These are phyloP conservation scores for Rhypophila decipiens DNA, from an alignment of 495 filamentous ascomycete genomes.

Conservation along the genomic window DNA sequence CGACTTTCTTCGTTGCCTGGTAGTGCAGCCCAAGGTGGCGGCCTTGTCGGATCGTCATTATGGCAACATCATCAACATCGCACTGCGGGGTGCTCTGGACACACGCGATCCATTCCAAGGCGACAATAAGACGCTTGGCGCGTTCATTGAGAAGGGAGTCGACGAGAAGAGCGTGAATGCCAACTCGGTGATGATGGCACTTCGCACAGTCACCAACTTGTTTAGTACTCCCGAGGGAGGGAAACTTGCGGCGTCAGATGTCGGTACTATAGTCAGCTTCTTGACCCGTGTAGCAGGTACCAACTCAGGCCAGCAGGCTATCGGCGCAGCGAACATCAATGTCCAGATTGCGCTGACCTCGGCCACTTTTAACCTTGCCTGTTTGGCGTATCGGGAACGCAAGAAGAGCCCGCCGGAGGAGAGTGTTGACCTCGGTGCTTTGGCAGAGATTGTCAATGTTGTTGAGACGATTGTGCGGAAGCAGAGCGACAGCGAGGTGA, in stretches of 20 bases:
- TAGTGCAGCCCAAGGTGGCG: constrained; percentile 58
- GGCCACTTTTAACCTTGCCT: constrained; percentile 78
- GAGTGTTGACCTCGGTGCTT: constrained; percentile 8
- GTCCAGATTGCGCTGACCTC: constrained; percentile 76
- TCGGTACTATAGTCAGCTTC: constrained; percentile 45
- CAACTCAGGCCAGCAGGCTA: constrained; percentile 39
- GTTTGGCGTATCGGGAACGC: constrained; percentile 40
- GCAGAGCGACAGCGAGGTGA: constrained; percentile 71
- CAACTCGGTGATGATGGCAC: constrained; percentile 82
- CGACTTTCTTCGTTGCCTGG: constrained; percentile 76
- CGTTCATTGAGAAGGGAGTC: constrained; percentile 8
- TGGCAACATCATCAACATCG: constrained; percentile 47
- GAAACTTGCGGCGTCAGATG: constrained; percentile 49
- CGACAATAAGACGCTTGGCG: constrained; percentile 27
- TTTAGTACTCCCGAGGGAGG: constrained; percentile 72
- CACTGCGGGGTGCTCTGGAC: constrained; percentile 38
- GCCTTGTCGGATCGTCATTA: constrained; percentile 35
- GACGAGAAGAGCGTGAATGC: constrained; percentile 23
- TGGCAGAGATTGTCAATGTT: constrained; percentile 30
- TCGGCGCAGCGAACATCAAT: constrained; percentile 65
- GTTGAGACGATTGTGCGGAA: constrained; percentile 54
- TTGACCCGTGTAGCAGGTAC: constrained; percentile 39
- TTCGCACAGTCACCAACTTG: constrained; percentile 79
- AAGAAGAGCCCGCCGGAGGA: constrained; percentile 1
- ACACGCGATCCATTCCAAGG: constrained; percentile 16